Evolutionary conservation across 306 rosid species (phyloP), one percentile per base, ranked within the genome.

Genomic region (Dryas octopetala): DNA sequence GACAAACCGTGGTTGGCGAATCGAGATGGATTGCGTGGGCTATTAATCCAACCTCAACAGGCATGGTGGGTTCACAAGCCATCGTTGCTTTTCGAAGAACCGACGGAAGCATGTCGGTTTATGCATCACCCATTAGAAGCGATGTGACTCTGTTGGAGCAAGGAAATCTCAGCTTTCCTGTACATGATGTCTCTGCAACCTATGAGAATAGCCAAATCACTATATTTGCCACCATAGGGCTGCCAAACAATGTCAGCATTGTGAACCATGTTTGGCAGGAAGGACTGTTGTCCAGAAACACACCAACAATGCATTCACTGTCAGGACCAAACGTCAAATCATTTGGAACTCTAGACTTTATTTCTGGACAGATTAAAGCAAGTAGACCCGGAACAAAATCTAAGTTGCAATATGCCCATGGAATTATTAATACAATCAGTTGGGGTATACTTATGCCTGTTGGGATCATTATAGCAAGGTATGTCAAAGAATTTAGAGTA

Each of bases 1-100:
- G 61, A 46, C 76, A 80, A 17, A 16, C 54, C 0, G 62, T 69
- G 0, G 73, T 41, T 1, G 59, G 64, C 26, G 26, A 45, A 1
- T 71, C 86, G 0, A 48, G 66, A 11, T 88, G n/a, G n/a, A n/a
- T n/a, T n/a, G n/a, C n/a, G n/a, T n/a, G n/a, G n/a, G n/a, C n/a
- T n/a, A n/a, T n/a, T 88, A 88, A 85, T 50, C 89, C 88, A 3
- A 83, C 62, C 0, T 68, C 83, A 12, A 77, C 54, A 1, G 88
- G 88, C 0, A 85, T 88, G 92, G 7, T 77, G 0, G 92, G 88
- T 0, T 77, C 89, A 0, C 88, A 88, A 58, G 74, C 89, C 9
- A 23, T 83, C 0, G 61, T 83, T 0, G 82, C 84, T 0, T 16
- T 63, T 13, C 14, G 62, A 74, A 40, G 9, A 71, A 52, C 44